Conservation (phyloP, 164 flowering plant genomes). For the Nelumbo lutea region DNA sequence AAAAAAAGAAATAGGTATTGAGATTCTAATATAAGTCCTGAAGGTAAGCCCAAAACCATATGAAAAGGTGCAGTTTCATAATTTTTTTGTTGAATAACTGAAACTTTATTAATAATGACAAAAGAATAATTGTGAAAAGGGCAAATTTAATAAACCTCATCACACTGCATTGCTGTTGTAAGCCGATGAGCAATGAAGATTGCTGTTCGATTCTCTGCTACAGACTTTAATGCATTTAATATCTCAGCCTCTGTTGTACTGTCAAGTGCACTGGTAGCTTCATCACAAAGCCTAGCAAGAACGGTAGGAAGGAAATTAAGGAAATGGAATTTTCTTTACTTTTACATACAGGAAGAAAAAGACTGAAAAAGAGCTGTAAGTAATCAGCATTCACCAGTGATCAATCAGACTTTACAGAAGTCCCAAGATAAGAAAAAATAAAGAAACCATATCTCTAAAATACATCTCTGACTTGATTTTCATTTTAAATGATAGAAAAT, state of each 20-base stretch:
- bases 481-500: too few species aligned
- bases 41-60: neutral
- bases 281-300: conserved; percentile 75
- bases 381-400: neutral
- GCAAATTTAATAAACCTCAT: conserved; percentile 50
- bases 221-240: conserved; percentile 70
- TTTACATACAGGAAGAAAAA: neutral
- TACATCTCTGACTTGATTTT: neutral
- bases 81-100: neutral
- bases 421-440: neutral
- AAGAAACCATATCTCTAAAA: neutral
- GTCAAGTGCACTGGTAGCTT: conserved; percentile 99
- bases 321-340: neutral
- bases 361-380: too few species aligned
- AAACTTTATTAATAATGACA: neutral
- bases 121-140: neutral
- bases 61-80: neutral
- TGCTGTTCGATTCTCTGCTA: conserved; percentile 74
- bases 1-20: too few species aligned
- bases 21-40: neutral
- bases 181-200: conserved; percentile 94
- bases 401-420: neutral
- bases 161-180: conserved; percentile 98
- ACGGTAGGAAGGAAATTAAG: neutral
- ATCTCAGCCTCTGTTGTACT: conserved; percentile 98